Evolutionary conservation across 2,329 filamentous ascomycete species (phyloP), one percentile per base, ranked within the genome.

Genomic region (Berkeleyomyces rouxiae): DNA sequence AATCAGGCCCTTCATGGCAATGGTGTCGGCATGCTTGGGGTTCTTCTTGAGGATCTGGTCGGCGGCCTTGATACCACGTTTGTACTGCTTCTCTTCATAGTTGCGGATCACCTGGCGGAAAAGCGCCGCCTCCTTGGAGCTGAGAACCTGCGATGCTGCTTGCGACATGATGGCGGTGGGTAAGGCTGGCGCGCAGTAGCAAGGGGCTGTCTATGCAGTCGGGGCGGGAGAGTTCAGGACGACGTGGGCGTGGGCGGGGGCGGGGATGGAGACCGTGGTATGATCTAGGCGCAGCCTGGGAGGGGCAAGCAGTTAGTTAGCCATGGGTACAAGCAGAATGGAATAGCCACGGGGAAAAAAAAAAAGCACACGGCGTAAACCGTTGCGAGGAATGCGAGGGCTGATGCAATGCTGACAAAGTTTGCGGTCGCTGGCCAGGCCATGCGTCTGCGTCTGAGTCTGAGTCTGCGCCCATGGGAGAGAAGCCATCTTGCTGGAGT

Each of bases 31-130:
- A 86, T 99, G 93, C 70, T 90, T 93, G 49, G 92, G 89, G 71
- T 88, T 85, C 75, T 96, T 97, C 73, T 88, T 88, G 68, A 99
- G 84, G 72, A 99, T 96, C 75, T 96, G 89, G 73, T 99, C 93
- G 68, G 93, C 92, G 57, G 88, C 86, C 77, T 97, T 99, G 71
- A 99, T 80, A 72, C 92, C 92, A 66, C 80, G 77, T 77, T 97
- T 99, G 79, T 97, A 96, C 72, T 97, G 92, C 76, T 99, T 99
- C 72, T 91, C 87, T 76, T 99, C 93, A 79, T 97, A 99, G 75
- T 89, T 85, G 73, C 92, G 91, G 70, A 99, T 90, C 67, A 99
- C 85, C 72, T 91, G 89, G 67, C 90, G 87, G 76, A 99, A 99
- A 77, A 96, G 86, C 73, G 91, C 86, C 70, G 84, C 84, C 81